A percentile compares a stretch with the other conserved stretches of the same genome.
phyloP scores from a whole-genome alignment of 371 early-diverging fungal genomes.

The Apophysomyces ossiformis region DNA sequence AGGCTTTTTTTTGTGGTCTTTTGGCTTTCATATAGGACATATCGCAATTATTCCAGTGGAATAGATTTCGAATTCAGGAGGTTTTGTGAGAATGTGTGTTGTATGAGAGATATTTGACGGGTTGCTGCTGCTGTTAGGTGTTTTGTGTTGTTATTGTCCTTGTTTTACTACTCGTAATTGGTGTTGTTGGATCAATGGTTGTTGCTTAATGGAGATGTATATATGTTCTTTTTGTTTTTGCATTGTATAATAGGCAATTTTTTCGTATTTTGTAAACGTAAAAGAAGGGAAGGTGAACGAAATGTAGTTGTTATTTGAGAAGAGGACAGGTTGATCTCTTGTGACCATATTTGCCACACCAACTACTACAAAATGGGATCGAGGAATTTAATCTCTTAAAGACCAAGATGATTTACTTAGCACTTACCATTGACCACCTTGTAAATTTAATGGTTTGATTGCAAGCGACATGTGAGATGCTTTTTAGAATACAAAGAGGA shows the following conservation, averaged over 20 bases:
- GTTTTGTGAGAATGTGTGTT: too few relatives aligned
- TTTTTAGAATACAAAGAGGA: not conserved
- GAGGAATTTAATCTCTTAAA: not conserved
- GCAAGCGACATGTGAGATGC: conserved; percentile 5
- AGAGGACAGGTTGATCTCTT: conserved; percentile 13
- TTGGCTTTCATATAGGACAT: too few relatives aligned
- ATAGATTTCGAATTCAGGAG: too few relatives aligned
- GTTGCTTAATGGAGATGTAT: not conserved
- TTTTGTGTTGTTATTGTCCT: too few relatives aligned
- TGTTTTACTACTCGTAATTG: too few relatives aligned
- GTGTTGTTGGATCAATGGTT: too few relatives aligned
- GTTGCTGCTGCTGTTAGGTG: too few relatives aligned
- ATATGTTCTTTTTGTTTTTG: not conserved
- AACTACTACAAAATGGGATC: not conserved
- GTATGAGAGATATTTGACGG: too few relatives aligned
- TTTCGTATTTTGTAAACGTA: not conserved
- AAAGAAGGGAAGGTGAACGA: not conserved
- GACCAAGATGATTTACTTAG: not conserved
- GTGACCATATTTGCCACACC: conserved; percentile 17
- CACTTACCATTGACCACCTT: conserved; percentile 18
- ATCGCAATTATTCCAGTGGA: too few relatives aligned
- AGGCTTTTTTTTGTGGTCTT: too few relatives aligned
- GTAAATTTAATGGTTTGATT: conserved; percentile 16
- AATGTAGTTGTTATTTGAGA: not conserved
- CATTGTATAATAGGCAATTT: not conserved